Conservation (phyloP, 768 basidiomycete species). For the Gloeopeniophorella convolvens region DNA sequence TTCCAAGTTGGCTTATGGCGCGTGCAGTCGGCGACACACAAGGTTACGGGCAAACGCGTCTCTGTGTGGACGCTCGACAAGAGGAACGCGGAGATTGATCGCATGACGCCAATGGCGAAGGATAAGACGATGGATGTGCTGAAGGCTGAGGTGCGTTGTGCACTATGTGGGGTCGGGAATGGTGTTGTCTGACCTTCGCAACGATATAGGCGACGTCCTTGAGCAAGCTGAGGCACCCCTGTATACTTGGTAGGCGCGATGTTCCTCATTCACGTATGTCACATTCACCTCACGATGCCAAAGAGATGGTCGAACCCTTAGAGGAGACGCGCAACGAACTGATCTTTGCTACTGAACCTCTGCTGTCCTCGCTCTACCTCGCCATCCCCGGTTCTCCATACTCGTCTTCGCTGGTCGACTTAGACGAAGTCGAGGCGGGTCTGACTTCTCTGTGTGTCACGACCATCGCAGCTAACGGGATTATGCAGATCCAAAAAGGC, state of each 20-base stretch:
- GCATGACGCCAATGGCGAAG: conserved; percentile 52
- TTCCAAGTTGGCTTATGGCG: conserved; percentile 83
- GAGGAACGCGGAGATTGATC: conserved; percentile 63
- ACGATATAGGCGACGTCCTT: conserved; percentile 67
- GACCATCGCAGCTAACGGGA: conserved; percentile 12
- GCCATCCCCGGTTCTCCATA: conserved; percentile 63
- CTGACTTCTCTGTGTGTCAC: background rate
- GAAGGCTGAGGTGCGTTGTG: conserved; percentile 73
- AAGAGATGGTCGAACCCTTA: conserved; percentile 96
- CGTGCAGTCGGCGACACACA: conserved; percentile 81
- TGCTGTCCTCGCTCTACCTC: conserved; percentile 74
- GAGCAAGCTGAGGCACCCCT: conserved; percentile 84
- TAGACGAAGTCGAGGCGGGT: conserved; percentile 92
- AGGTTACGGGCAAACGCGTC: conserved; percentile 84
- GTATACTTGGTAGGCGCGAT: conserved; percentile 63
- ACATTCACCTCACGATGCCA: conserved; percentile 14
- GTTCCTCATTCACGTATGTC: conserved; percentile 4
- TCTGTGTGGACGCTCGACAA: conserved; percentile 94
- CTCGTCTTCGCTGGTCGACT: conserved; percentile 57
- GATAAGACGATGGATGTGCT: conserved; percentile 79
- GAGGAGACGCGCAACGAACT: conserved; percentile 89
- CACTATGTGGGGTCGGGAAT: background rate
- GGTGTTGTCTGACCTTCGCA: background rate
- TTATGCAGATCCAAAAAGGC: conserved; percentile 84
- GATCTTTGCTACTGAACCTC: conserved; percentile 88